Percentiles rank a stretch among this genome's conserved stretches.
phyloP scores from a whole-genome alignment of 2,329 filamentous ascomycete genomes.

The Fusarium austroafricanum region DNA sequence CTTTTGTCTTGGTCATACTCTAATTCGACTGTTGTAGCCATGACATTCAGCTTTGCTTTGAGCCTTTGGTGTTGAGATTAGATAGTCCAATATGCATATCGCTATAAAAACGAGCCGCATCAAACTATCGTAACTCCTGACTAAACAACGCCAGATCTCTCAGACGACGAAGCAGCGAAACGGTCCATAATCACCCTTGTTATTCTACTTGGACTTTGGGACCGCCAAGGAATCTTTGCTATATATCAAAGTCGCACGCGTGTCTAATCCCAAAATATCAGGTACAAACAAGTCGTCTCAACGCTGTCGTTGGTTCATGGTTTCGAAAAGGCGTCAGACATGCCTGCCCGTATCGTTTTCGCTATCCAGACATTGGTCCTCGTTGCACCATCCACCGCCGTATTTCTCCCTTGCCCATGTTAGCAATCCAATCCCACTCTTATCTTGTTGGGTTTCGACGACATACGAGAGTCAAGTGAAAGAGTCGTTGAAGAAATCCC shows the following conservation, averaged over 20 bases:
- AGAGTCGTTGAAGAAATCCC: conserved; percentile 17
- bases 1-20: conserved; percentile 44
- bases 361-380: conserved; percentile 49
- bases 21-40: not conserved
- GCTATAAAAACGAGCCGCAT: no score
- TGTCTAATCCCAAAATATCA: no score
- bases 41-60: no score
- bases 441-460: rapidly evolving
- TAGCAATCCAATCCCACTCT: not conserved
- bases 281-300: not conserved
- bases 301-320: conserved; percentile 12
- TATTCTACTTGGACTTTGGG: no score
- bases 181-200: no score
- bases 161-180: no score
- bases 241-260: no score
- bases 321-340: conserved; percentile 40
- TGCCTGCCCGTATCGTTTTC: conserved; percentile 48
- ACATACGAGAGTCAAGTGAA: conserved; percentile 29
- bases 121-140: no score
- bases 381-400: conserved; percentile 17
- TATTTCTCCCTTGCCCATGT: not conserved
- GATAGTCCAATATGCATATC: no score
- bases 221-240: no score
- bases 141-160: no score
- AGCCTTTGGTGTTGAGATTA: no score